Evolutionary conservation across 2,329 filamentous ascomycete species (phyloP).

Genomic region (Didymosphaeria variabile): DNA sequence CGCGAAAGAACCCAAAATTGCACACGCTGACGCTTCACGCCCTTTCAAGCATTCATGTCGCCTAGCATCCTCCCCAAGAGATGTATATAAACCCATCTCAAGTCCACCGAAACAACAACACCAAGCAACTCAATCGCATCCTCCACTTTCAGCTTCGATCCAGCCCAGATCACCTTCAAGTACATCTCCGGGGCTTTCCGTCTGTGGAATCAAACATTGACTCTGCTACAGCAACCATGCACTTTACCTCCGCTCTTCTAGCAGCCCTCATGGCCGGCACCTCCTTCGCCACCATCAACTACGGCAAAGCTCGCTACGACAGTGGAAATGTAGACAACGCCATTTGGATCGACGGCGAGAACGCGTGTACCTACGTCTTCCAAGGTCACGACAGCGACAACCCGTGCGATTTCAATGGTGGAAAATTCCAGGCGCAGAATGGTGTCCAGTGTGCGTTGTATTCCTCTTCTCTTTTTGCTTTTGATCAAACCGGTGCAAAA

Average conservation of each 20-base stretch:
- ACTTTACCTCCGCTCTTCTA: conserved; percentile 2
- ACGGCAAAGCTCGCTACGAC: conserved; percentile 7
- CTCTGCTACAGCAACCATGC: not conserved
- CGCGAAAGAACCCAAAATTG: not conserved
- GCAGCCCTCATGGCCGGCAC: conserved; percentile 4
- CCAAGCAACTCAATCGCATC: not conserved
- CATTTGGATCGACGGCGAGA: conserved; percentile 6
- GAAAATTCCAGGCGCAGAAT: conserved; percentile 1
- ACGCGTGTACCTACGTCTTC: conserved; percentile 4
- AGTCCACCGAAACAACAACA: not conserved
- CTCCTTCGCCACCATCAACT: conserved; percentile 6
- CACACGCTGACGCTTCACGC: not conserved
- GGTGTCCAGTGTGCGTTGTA: not conserved
- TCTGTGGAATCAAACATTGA: not conserved
- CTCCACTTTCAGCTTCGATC: not conserved
- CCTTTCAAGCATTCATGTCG: not conserved
- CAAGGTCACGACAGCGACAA: conserved; percentile 3
- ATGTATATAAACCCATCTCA: not conserved
- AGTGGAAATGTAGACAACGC: not conserved
- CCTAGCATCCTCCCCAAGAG: not conserved
- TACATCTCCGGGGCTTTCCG: not conserved
- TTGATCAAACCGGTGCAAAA: not conserved
- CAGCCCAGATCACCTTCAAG: too few relatives aligned
- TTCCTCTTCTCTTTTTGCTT: not conserved
- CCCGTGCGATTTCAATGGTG: conserved; percentile 6